Evolutionary conservation across 75 land plant species (phyloP).

Genomic region (Isoetes taiwanensis): DNA sequence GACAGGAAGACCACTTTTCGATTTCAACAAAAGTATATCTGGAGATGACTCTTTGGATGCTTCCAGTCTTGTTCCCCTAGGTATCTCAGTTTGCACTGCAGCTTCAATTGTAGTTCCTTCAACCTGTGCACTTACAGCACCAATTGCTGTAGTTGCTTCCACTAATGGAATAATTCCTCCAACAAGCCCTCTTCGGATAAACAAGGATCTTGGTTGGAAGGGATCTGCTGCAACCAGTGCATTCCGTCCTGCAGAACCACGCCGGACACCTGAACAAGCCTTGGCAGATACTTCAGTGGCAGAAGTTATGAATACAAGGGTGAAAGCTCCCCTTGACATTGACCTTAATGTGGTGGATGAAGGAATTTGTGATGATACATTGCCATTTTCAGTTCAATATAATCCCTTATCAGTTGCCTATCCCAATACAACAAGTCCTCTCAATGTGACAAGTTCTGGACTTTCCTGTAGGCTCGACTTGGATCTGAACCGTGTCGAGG

Average conservation of each 20-base stretch:
- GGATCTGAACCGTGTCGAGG: constrained; percentile 75
- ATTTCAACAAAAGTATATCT: constrained; percentile 57
- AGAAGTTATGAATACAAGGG: constrained; percentile 7
- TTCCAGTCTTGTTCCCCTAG: no score
- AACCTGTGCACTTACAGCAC: constrained; percentile 25
- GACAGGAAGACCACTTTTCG: constrained; percentile 48
- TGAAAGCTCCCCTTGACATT: constrained; percentile 46
- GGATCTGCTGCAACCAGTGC: constrained; percentile 97
- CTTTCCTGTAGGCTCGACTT: constrained; percentile 54
- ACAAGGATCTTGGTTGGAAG: constrained; percentile 74
- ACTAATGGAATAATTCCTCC: constrained; percentile 63
- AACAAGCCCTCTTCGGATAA: constrained; percentile 38
- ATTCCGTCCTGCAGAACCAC: constrained; percentile 78
- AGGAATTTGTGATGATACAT: constrained; percentile 25
- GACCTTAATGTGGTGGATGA: constrained; percentile 91
- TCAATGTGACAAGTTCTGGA: no score
- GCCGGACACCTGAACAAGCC: constrained; percentile 38
- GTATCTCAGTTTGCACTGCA: no score
- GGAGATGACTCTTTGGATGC: constrained; percentile 43
- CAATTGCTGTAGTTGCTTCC: constrained; percentile 48
- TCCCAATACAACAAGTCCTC: constrained; percentile 9
- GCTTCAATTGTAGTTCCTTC: no score
- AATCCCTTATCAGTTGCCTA: no score
- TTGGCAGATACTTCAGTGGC: constrained; percentile 18
- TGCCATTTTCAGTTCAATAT: constrained; percentile 27